phyloP scores from a whole-genome alignment of 2,329 filamentous ascomycete genomes.

The Aureobasidium lini region DNA sequence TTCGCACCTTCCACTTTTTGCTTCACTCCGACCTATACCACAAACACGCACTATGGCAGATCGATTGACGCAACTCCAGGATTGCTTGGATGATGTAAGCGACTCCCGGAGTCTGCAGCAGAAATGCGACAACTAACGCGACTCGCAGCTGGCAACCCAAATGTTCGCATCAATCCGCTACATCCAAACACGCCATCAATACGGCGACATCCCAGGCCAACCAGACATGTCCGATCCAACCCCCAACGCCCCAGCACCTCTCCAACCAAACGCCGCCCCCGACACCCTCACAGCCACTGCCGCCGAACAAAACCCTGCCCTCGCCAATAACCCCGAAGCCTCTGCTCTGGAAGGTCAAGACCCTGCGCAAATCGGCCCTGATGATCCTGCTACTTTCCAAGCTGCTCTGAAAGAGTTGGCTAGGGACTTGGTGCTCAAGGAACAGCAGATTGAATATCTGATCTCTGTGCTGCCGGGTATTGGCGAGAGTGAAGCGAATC shows the following conservation, averaged over 20 bases:
- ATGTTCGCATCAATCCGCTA: constrained; percentile 41
- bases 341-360: constrained; percentile 7
- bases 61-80: constrained; percentile 73
- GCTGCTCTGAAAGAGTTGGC: constrained; percentile 65
- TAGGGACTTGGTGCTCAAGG: constrained; percentile 67
- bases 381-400: constrained; percentile 57
- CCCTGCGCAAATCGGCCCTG: constrained; percentile 45
- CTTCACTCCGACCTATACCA: not conserved
- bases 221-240: constrained; percentile 25
- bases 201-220: constrained; percentile 36
- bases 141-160: constrained; percentile 37
- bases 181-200: constrained; percentile 36
- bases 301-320: constrained; percentile 4
- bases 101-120: not conserved
- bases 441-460: constrained; percentile 74
- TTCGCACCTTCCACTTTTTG: not conserved
- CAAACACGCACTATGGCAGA: constrained; percentile 52
- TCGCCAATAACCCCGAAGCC: constrained; percentile 15
- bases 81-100: constrained; percentile 70
- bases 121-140: constrained; percentile 13
- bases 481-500: constrained; percentile 69
- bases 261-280: constrained; percentile 13
- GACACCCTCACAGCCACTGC: not conserved
- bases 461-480: constrained; percentile 69
- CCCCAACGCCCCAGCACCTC: not conserved